Base-by-base conservation (phyloP, 805 yeast genomes). In the Tetrapisispora arboricola region DNA sequence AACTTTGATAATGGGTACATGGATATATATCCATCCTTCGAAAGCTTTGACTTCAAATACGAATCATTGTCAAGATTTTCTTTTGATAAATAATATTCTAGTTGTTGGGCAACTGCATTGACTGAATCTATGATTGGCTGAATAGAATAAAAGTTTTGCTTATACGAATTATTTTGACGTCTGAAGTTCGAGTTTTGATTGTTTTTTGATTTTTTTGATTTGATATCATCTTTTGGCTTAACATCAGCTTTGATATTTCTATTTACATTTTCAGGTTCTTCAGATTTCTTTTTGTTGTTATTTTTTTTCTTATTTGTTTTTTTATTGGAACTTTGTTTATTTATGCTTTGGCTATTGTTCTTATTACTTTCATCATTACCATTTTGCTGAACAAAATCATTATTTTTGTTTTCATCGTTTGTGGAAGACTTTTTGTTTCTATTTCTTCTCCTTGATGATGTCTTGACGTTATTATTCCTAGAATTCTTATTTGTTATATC, bases 21-120 rank as follows among this genome's bases (percentile, higher is more conserved):
- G 29, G 64, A 56, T 16, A 51, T 60, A 34, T 49, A 60, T 24
- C 64, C 64, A 13, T 60, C 60, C 18, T 49, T 48, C 9, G 56
- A 53, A 25, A 90, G 83, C 53, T 83, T 83, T 48, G 77, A 73
- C 62, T 95, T 77, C 63, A 92, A 70, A 57, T 66, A 90, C 39
- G 80, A 66, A 65, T 92, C 98, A 64, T 85, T 84, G 52, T 81
- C 70, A 63, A 92, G 70, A 63, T 92, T 92, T 52, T 86, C 95
- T 38, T 80, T 70, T 24, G 94, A 80, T 65, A 92, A 84, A 63
- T 92, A 92, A 68, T 92, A 92, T 58, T 85, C 92, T 39, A 90
- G 68, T 68, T 88, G 97, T 42, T 54, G 54, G 7, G 63, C 64
- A 38, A 58, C 53, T 40, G 52, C 58, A 39, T 54, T 50, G 34